Percentiles rank a stretch among this genome's conserved stretches.
Conservation (phyloP, 208 protist species). For the Vickermania spadyakhi region DNA sequence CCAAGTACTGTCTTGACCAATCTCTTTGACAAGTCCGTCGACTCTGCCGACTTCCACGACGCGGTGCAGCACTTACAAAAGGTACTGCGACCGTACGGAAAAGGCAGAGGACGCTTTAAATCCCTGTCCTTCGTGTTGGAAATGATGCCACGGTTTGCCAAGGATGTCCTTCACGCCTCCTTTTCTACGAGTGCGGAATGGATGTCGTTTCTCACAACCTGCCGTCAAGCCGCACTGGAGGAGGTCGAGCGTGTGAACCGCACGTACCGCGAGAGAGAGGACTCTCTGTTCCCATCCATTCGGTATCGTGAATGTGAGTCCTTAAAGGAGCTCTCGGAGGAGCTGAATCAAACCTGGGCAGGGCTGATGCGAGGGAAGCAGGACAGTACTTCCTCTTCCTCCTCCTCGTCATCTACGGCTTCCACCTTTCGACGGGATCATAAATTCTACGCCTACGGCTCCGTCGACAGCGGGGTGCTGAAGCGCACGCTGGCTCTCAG, state of each 20-base stretch:
- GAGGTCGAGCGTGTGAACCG: constrained; percentile 20
- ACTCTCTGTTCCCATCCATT: not conserved
- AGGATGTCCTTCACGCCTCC: constrained; percentile 30
- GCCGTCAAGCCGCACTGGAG: constrained; percentile 15
- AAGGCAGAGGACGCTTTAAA: constrained; percentile 36
- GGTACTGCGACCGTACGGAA: constrained; percentile 36
- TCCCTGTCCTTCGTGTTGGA: constrained; percentile 22
- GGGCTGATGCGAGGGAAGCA: not conserved
- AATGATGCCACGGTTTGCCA: constrained; percentile 33
- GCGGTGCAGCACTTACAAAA: constrained; percentile 16
- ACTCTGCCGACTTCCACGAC: constrained; percentile 21
- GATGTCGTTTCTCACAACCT: constrained; percentile 32
- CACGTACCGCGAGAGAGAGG: constrained; percentile 5
- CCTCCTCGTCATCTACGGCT: too few species aligned
- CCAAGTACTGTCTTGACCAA: constrained; percentile 11
- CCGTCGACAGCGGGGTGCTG: constrained; percentile 33
- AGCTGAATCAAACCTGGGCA: not conserved
- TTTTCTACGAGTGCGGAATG: constrained; percentile 29
- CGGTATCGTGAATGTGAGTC: not conserved
- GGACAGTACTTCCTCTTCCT: too few species aligned
- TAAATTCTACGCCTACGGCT: constrained; percentile 61
- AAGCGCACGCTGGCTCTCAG: constrained; percentile 23
- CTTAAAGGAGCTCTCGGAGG: not conserved
- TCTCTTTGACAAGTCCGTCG: constrained; percentile 27
- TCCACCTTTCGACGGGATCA: not conserved